These are phyloP conservation scores for Aciculoconidium aculeatum DNA, from an alignment of 805 yeast genomes.

Conservation along the genomic window DNA sequence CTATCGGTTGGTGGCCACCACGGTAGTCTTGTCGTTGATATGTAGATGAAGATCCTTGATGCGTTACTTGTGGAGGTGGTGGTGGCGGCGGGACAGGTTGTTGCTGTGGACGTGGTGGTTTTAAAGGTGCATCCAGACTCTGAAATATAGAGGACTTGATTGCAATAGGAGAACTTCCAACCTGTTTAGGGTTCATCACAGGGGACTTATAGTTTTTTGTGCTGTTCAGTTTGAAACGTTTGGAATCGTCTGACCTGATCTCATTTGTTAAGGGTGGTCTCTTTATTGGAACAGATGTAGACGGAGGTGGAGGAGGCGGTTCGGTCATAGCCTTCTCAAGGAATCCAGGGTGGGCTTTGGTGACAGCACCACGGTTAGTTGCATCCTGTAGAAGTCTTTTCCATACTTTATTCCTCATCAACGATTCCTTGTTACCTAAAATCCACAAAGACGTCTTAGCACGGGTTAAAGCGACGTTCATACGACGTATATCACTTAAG, in stretches of 20 bases:
- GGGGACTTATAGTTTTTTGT: background rate
- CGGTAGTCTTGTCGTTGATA: too few species aligned
- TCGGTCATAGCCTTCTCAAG: too few species aligned
- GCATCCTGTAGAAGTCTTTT: slow-evolving; percentile 63
- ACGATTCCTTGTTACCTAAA: slow-evolving; percentile 69
- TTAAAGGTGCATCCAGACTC: too few species aligned
- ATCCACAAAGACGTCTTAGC: slow-evolving; percentile 92
- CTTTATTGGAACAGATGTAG: slow-evolving; percentile 5
- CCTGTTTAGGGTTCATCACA: background rate
- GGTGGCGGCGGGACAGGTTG: too few species aligned
- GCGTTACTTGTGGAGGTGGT: too few species aligned
- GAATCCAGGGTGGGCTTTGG: slow-evolving; percentile 33
- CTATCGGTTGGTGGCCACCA: too few species aligned
- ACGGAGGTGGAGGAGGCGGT: too few species aligned
- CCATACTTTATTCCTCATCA: slow-evolving; percentile 70
- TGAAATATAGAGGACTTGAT: too few species aligned
- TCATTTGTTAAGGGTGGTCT: background rate
- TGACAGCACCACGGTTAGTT: slow-evolving; percentile 33
- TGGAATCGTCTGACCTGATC: background rate
- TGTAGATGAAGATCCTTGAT: too few species aligned
- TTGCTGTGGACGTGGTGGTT: too few species aligned
- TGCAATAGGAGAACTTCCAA: too few species aligned
- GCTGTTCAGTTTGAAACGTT: background rate
- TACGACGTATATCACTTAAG: slow-evolving; percentile 83
- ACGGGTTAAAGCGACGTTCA: slow-evolving; percentile 96